Evolutionary conservation across 129 eudicot species (phyloP).

Genomic region (carrot (Daucus carota)): DH1_v3.0 NC_030385.2:38938501-38939000

Average conservation of each 20-base stretch:
- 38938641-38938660: not conserved
- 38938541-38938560: not conserved
- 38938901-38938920: slow-evolving; percentile 93
- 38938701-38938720: not conserved
- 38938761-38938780: not conserved
- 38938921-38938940: slow-evolving; percentile 83
- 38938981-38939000: not conserved
- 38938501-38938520: not conserved
- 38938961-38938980: not conserved
- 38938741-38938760: not conserved
- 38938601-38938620: not conserved
- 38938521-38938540: not conserved
- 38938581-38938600: not conserved
- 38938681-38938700: not conserved
- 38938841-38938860: slow-evolving; percentile 49
- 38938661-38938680: not conserved
- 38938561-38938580: not conserved
- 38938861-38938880: slow-evolving; percentile 98
- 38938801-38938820: not conserved
- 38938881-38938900: slow-evolving; percentile 70
- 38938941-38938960: slow-evolving; percentile 10
- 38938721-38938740: not conserved
- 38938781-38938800: not conserved
- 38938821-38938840: not conserved
- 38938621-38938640: not conserved